Percentiles rank a stretch among this genome's conserved stretches.
Conservation (phyloP, 169 alveolate species). For the Plasmodium gonderi region DNA sequence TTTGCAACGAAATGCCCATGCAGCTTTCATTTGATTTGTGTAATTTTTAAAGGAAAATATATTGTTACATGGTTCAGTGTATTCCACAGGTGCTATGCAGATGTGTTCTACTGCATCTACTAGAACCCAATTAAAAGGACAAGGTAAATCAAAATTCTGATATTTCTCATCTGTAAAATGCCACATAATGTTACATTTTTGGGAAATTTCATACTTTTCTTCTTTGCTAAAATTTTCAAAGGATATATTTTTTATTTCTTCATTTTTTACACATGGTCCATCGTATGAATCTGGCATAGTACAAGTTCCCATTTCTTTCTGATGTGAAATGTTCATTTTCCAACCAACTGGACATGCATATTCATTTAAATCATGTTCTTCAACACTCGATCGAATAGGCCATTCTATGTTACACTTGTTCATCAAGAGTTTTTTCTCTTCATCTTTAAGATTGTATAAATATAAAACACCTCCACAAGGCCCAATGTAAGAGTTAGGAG, state of each 20-base stretch:
- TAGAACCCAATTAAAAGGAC: conserved; percentile 71
- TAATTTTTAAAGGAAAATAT: conserved; percentile 76
- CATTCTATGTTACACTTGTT: conserved; percentile 76
- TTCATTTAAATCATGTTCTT: background rate
- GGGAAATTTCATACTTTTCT: conserved; percentile 31
- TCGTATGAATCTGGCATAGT: conserved; percentile 32
- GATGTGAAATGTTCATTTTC: background rate
- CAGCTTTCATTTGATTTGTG: conserved; percentile 75
- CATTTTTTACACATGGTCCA: conserved; percentile 48
- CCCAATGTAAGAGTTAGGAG: conserved; percentile 78
- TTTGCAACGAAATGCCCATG: conserved; percentile 82
- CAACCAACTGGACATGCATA: conserved; percentile 73
- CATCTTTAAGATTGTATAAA: conserved; percentile 33
- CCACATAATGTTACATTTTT: conserved; percentile 60
- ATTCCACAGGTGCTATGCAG: conserved; percentile 54
- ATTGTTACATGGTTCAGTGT: conserved; percentile 81
- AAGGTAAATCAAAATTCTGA: conserved; percentile 49
- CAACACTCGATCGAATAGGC: conserved; percentile 8
- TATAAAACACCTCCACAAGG: conserved; percentile 73
- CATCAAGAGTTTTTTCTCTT: conserved; percentile 27
- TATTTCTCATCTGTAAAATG: background rate
- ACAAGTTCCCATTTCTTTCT: conserved; percentile 1
- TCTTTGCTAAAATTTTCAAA: conserved; percentile 45
- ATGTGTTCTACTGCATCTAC: conserved; percentile 19
- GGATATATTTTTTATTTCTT: conserved; percentile 26